phyloP scores from a whole-genome alignment of 495 filamentous ascomycete species.

The Penicillium atrosanguineum region DNA sequence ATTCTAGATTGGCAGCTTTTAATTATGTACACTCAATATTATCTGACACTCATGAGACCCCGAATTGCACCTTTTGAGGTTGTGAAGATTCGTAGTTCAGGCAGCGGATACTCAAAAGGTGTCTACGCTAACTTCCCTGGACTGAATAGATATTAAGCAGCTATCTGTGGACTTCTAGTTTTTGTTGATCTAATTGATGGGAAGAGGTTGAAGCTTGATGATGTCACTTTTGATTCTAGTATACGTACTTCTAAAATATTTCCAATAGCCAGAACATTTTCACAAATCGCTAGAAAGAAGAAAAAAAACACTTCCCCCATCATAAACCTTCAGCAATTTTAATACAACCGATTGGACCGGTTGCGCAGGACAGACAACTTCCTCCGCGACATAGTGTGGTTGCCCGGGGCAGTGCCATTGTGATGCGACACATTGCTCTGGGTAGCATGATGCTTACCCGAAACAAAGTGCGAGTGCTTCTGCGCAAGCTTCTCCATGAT shows the following conservation, averaged over 20 bases:
- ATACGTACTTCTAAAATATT: slow-evolving; percentile 9
- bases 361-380: slow-evolving; percentile 25
- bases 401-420: slow-evolving; percentile 22
- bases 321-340: background rate
- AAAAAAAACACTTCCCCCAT: too few relatives aligned
- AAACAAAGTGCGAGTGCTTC: slow-evolving; percentile 12
- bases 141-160: too few relatives aligned
- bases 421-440: slow-evolving; percentile 1
- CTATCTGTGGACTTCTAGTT: too few relatives aligned
- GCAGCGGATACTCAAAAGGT: too few relatives aligned
- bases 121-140: too few relatives aligned
- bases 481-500: slow-evolving; percentile 22
- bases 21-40: background rate
- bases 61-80: too few relatives aligned
- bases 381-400: slow-evolving; percentile 17
- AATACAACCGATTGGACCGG: slow-evolving; percentile 14
- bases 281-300: slow-evolving; percentile 1
- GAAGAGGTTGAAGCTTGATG: background rate
- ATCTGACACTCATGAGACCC: too few relatives aligned
- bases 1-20: slow-evolving; percentile 38
- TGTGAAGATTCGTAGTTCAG: too few relatives aligned
- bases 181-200: slow-evolving; percentile 11
- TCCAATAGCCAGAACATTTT: slow-evolving; percentile 4
- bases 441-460: slow-evolving; percentile 18
- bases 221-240: slow-evolving; percentile 9